A percentile compares a stretch with the other conserved stretches of the same genome.
These are phyloP conservation scores for Mucor racemosus DNA, from an alignment of 371 early-diverging fungal genomes.

Conservation along the genomic window DNA sequence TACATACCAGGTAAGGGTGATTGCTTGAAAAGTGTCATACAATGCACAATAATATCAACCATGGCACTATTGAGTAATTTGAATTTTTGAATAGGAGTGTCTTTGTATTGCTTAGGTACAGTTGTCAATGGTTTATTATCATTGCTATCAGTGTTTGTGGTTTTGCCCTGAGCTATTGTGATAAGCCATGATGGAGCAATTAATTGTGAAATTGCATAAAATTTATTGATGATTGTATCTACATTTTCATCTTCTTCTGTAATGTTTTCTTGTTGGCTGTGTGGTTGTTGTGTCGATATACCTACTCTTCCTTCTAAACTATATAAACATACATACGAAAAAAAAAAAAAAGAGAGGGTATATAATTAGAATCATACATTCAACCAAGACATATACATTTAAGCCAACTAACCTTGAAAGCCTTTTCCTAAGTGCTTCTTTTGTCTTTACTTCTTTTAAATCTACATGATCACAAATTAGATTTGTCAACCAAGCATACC, in stretches of 20 bases:
- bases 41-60: slow-evolving; percentile 50
- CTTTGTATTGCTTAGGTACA: not conserved
- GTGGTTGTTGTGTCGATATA: not conserved
- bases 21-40: slow-evolving; percentile 64
- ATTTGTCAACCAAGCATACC: not conserved
- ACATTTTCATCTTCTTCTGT: not conserved
- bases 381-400: slow-evolving; percentile 4
- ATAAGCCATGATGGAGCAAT: not conserved
- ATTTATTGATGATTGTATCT: slow-evolving; percentile 14
- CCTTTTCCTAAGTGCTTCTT: slow-evolving; percentile 18
- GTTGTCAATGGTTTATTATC: not conserved
- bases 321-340: not conserved
- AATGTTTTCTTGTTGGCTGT: not conserved
- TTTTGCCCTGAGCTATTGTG: not conserved
- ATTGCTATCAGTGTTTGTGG: not conserved
- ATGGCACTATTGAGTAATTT: slow-evolving; percentile 43
- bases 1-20: slow-evolving; percentile 64
- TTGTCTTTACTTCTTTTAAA: slow-evolving; percentile 37
- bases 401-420: slow-evolving; percentile 4
- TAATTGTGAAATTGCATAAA: not conserved
- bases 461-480: slow-evolving; percentile 16
- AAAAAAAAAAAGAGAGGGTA: not conserved
- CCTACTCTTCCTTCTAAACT: slow-evolving; percentile 46
- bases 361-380: not conserved
- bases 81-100: slow-evolving; percentile 15